phyloP scores from a whole-genome alignment of 78 protist species.

The Speleostelium caveatum region DNA sequence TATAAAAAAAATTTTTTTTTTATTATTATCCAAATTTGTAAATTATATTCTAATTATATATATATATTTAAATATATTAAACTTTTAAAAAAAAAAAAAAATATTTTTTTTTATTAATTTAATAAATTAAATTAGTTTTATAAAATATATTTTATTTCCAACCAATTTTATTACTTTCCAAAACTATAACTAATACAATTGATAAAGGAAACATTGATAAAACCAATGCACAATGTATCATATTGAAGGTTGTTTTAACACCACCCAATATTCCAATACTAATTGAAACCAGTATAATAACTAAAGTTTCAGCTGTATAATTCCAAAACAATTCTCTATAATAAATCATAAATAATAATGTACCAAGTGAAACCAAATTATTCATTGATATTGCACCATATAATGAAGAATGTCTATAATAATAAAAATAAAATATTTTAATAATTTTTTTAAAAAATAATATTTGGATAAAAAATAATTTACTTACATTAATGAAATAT shows the following conservation, averaged over 20 bases:
- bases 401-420: constrained; percentile 22
- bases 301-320: constrained; percentile 81
- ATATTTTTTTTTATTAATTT: too few species aligned
- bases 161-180: constrained; percentile 25
- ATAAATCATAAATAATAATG: constrained; percentile 41
- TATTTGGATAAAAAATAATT: neutral
- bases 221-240: constrained; percentile 6
- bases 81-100: too few species aligned
- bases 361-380: constrained; percentile 83
- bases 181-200: neutral
- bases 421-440: neutral
- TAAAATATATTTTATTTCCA: constrained; percentile 14
- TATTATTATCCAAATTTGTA: too few species aligned
- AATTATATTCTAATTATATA: too few species aligned
- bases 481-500: constrained; percentile 62
- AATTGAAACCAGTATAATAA: constrained; percentile 25
- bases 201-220: constrained; percentile 13
- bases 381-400: constrained; percentile 89
- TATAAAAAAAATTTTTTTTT: too few species aligned
- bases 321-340: constrained; percentile 76
- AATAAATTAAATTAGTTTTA: too few species aligned
- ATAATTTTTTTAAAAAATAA: neutral
- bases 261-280: neutral
- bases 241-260: neutral
- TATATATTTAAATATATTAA: too few species aligned